phyloP scores from a whole-genome alignment of 208 protist species.

The Phytomonas serpens region DNA sequence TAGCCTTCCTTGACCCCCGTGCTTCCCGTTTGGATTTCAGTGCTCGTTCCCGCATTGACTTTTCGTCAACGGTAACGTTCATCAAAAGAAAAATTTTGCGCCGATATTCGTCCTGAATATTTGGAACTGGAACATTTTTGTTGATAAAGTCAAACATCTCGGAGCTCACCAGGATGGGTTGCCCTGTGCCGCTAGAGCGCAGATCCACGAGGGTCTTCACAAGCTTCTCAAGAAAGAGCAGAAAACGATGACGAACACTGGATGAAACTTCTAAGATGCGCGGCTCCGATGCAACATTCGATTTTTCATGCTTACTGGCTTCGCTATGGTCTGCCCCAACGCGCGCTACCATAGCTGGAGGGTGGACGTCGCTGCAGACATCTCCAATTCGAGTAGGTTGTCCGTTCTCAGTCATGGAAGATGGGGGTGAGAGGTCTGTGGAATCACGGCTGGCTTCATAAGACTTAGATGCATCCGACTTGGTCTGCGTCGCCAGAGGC shows the following conservation, averaged over 20 bases:
- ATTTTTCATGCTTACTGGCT: not conserved
- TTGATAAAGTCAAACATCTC: slow-evolving; percentile 74
- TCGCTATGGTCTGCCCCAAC: not conserved
- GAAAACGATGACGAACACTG: slow-evolving; percentile 63
- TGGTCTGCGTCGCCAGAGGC: slow-evolving; percentile 1
- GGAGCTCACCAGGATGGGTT: slow-evolving; percentile 60
- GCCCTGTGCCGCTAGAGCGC: slow-evolving; percentile 22
- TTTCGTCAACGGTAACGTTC: slow-evolving; percentile 64
- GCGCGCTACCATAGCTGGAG: not conserved
- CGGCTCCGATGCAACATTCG: not conserved
- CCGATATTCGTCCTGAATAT: slow-evolving; percentile 88
- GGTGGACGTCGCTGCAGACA: not conserved
- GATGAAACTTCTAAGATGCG: slow-evolving; percentile 26
- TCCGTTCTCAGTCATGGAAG: not conserved
- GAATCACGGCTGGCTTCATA: not conserved
- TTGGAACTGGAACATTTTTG: slow-evolving; percentile 67
- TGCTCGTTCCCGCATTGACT: slow-evolving; percentile 26
- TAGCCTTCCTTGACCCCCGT: not conserved
- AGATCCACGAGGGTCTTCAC: slow-evolving; percentile 67
- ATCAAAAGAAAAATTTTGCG: slow-evolving; percentile 87
- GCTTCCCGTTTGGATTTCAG: not conserved
- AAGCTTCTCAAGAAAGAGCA: slow-evolving; percentile 69
- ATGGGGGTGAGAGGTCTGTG: not conserved
- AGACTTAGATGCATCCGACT: not conserved
- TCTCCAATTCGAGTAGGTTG: slow-evolving; percentile 1